Conservation (phyloP, 805 yeast species). For the Clavispora vitiphila region DNA sequence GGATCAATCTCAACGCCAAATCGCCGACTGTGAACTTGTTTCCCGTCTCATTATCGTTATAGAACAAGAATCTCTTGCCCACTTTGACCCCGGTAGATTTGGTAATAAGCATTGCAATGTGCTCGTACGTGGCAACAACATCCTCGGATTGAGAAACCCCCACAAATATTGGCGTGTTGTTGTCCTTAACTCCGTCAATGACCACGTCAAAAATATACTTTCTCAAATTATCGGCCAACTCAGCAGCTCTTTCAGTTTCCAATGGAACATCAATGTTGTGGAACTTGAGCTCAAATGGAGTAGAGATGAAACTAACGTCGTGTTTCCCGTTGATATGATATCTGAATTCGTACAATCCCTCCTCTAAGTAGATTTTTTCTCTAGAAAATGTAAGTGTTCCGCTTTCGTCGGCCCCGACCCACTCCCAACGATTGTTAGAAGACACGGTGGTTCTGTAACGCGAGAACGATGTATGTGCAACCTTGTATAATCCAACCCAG, state of each 20-base stretch:
- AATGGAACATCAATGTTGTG: conserved; percentile 35
- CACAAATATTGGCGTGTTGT: conserved; percentile 23
- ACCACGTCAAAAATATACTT: conserved; percentile 27
- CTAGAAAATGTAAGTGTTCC: conserved; percentile 50
- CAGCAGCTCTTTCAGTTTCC: conserved; percentile 23
- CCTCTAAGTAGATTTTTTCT: conserved; percentile 53
- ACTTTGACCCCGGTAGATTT: conserved; percentile 33
- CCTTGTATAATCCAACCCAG: conserved; percentile 75
- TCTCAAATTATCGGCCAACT: conserved; percentile 30
- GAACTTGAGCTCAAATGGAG: conserved; percentile 57
- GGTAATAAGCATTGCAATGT: conserved; percentile 24
- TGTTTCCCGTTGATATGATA: conserved; percentile 65
- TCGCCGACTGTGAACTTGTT: conserved; percentile 23
- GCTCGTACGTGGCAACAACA: conserved; percentile 26
- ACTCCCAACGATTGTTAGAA: conserved; percentile 64
- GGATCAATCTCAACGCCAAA: conserved; percentile 29
- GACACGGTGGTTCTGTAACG: conserved; percentile 53
- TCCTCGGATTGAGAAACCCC: conserved; percentile 23
- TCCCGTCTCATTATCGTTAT: conserved; percentile 14
- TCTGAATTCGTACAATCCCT: conserved; percentile 70
- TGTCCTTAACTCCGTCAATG: conserved; percentile 16
- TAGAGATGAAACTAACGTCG: conserved; percentile 60
- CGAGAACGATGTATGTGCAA: conserved; percentile 53
- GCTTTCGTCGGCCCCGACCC: conserved; percentile 27
- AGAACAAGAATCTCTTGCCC: conserved; percentile 33